Base-by-base conservation (phyloP, 306 rosid genomes). In the Cucurbita moschata region DNA sequence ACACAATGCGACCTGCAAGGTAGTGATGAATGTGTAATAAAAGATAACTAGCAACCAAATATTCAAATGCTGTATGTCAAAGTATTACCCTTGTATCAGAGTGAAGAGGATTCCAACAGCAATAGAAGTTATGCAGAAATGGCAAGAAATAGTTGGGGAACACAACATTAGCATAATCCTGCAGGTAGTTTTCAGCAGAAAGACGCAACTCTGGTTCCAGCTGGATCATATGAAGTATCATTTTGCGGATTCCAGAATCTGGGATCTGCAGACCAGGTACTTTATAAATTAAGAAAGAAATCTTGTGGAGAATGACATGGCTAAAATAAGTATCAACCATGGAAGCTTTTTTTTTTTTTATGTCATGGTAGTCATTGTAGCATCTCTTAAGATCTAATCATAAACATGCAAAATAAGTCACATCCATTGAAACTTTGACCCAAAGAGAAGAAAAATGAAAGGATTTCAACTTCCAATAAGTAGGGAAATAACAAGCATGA, bases 141-240 rank as follows among this genome's bases (percentile, higher is more conserved):
- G 97, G 96, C 21, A 88, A 89, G 83, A 94, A 94, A 75, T 91
- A 94, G 78, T 76, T 81, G 6, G 97, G 99, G 77, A 94, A 94
- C 59, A 94, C 99, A 77, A 82, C 84, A 50, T 78, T 78, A 39
- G 88, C 84, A 86, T 82, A 91, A 76, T 94, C 97, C 84, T 83
- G 90, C 43, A 94, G 84, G 78, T 94, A 94, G 76, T 81, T 77
- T 79, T 87, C 96, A 74, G 97, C 97, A 82, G 97, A 85, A 77
- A 89, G 86, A 64, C 99, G 88, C 38, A 82, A 81, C 78, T 90
- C 96, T 53, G 97, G 97, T 76, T 94, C 97, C 72, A 94, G 79
- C 79, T 91, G 95, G 83, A 94, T 91, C 99, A 94, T 94, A 84
- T 91, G 97, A 64, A 85, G 87, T 72, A 94, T 91, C 97, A 94